Conservation (phyloP, 441 rosid genomes). For the Cnidoscolus chayamansa region DNA sequence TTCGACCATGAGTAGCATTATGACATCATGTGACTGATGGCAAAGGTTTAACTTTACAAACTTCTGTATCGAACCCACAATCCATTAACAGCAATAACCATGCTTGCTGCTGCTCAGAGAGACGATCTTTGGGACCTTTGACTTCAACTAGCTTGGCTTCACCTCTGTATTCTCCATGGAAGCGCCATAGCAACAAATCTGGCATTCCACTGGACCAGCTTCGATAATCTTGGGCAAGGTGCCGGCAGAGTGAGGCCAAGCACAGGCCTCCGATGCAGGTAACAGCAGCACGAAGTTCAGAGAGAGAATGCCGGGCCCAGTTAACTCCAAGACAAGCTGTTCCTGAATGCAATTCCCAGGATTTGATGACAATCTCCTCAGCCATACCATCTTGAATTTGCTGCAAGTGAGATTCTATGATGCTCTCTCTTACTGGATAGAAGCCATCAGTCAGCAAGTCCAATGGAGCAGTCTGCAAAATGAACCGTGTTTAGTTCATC, state of each 20-base stretch:
- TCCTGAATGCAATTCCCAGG: conserved; percentile 70
- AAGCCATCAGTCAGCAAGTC: conserved; percentile 77
- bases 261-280: conserved; percentile 67
- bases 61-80: conserved; percentile 72
- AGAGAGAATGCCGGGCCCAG: conserved; percentile 71
- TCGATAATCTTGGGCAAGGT: conserved; percentile 70
- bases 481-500: neutral
- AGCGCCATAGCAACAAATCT: conserved; percentile 83
- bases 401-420: conserved; percentile 57
- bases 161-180: conserved; percentile 67
- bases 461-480: conserved; percentile 72
- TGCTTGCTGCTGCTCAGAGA: conserved; percentile 90
- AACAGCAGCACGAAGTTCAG: conserved; percentile 79
- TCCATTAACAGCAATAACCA: conserved; percentile 84
- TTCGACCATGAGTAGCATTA: neutral
- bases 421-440: conserved; percentile 51
- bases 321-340: conserved; percentile 75
- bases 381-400: conserved; percentile 68
- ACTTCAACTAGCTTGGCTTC: conserved; percentile 98
- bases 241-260: conserved; percentile 67
- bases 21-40: conserved; percentile 21
- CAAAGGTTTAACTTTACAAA: conserved; percentile 65
- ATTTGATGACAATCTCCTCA: conserved; percentile 69
- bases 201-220: conserved; percentile 99
- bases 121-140: conserved; percentile 74